Conservation (phyloP, 164 flowering plant species). For the Akebia trifoliata region DNA sequence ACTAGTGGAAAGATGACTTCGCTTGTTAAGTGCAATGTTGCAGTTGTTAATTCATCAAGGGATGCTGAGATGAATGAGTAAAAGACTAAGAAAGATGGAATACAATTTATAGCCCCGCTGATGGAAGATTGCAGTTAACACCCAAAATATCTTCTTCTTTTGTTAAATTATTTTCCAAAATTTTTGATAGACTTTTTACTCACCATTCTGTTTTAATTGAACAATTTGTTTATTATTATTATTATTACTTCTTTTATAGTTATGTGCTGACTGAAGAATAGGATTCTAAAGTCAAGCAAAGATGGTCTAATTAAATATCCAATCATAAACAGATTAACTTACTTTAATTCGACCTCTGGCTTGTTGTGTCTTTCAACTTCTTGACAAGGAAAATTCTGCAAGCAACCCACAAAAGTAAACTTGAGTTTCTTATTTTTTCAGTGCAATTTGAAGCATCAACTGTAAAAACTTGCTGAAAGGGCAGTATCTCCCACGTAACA, state of each 20-base stretch:
- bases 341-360: constrained; percentile 98
- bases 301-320: neutral
- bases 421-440: neutral
- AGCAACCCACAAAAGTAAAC: constrained; percentile 10
- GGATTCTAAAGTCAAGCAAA: neutral
- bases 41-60: too few species aligned
- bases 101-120: too few species aligned
- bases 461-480: neutral
- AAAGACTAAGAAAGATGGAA: too few species aligned
- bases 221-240: neutral
- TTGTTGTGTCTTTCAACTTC: constrained; percentile 99
- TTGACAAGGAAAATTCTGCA: constrained; percentile 98
- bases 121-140: too few species aligned
- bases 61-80: too few species aligned
- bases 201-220: too few species aligned
- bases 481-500: neutral
- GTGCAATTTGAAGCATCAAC: constrained; percentile 4
- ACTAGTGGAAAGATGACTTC: too few species aligned
- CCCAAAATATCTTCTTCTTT: too few species aligned
- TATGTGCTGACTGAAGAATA: neutral
- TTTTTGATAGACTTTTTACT: too few species aligned
- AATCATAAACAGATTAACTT: constrained; percentile 24
- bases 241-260: neutral
- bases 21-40: too few species aligned
- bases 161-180: too few species aligned